Percentiles rank a stretch among this genome's conserved stretches.
phyloP scores from a whole-genome alignment of 352 stramenopile genomes.

The Phytophthora hibernalis region DNA sequence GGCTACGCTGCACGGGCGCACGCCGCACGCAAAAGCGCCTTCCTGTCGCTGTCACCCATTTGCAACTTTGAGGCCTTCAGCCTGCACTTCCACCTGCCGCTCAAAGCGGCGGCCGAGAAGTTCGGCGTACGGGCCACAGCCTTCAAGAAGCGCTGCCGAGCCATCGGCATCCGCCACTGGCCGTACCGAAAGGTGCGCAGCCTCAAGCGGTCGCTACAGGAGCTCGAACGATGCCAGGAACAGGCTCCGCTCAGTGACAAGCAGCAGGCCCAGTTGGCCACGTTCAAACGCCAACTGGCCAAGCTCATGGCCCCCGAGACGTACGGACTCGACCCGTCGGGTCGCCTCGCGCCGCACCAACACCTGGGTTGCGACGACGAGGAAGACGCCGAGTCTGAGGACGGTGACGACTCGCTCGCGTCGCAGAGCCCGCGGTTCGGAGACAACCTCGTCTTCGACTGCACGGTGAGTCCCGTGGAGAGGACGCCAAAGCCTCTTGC shows the following conservation, averaged over 20 bases:
- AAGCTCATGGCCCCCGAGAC: conserved; percentile 72
- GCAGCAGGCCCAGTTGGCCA: conserved; percentile 62
- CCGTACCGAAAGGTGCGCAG: conserved; percentile 78
- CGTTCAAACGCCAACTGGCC: conserved; percentile 72
- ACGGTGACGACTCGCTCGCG: conserved; percentile 57
- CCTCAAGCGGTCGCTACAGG: conserved; percentile 70
- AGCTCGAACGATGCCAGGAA: conserved; percentile 66
- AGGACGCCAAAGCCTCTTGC: conserved; percentile 44
- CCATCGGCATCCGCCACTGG: conserved; percentile 79
- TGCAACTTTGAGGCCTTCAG: conserved; percentile 82
- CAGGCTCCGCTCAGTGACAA: conserved; percentile 68
- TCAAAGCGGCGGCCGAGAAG: conserved; percentile 76
- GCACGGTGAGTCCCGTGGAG: conserved; percentile 60
- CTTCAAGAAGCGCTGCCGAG: conserved; percentile 80
- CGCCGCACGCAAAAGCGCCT: conserved; percentile 51
- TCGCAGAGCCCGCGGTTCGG: conserved; percentile 57
- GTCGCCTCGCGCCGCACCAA: conserved; percentile 45
- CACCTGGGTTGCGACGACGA: conserved; percentile 42
- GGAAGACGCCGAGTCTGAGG: conserved; percentile 69
- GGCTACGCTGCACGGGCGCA: conserved; percentile 37
- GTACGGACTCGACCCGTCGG: conserved; percentile 73
- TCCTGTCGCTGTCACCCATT: conserved; percentile 58
- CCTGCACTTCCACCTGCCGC: conserved; percentile 69
- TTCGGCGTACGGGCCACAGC: conserved; percentile 76
- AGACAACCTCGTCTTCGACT: conserved; percentile 48